phyloP scores from a whole-genome alignment of 805 yeast genomes.

The Saccharomycopsis schoenii region DNA sequence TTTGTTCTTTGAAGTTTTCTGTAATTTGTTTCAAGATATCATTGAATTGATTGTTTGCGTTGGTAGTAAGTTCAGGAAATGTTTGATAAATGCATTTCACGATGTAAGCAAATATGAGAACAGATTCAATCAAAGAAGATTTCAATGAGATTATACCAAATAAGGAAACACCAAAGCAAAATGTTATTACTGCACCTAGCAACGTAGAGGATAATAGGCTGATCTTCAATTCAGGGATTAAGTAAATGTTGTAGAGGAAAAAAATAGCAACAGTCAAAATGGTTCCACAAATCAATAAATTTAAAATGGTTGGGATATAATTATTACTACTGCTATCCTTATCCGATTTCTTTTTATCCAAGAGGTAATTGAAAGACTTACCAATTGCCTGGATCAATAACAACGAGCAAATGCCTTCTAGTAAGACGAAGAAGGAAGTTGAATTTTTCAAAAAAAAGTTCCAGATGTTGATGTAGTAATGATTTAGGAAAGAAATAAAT shows the following conservation, averaged over 20 bases:
- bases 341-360: constrained; percentile 21
- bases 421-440: constrained; percentile 78
- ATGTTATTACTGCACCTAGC: constrained; percentile 75
- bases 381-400: constrained; percentile 90
- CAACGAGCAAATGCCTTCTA: constrained; percentile 90
- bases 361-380: constrained; percentile 65
- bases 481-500: constrained; percentile 20
- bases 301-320: constrained; percentile 31
- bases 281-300: constrained; percentile 62
- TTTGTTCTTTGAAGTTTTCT: constrained; percentile 25
- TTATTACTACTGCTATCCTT: background rate
- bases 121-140: constrained; percentile 87
- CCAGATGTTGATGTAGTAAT: constrained; percentile 48
- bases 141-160: constrained; percentile 76
- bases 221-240: constrained; percentile 55
- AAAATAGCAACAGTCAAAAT: constrained; percentile 68
- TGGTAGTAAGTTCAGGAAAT: constrained; percentile 73
- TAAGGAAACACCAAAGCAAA: constrained; percentile 62
- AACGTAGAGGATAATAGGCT: constrained; percentile 70
- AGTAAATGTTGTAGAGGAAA: constrained; percentile 75
- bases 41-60: constrained; percentile 34
- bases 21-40: constrained; percentile 29
- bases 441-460: constrained; percentile 59
- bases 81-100: constrained; percentile 90
- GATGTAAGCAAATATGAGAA: constrained; percentile 78